A percentile compares a stretch with the other conserved stretches of the same genome.
These are phyloP conservation scores for Mitragyna speciosa DNA, from an alignment of 257 asterid genomes.

Conservation along the genomic window DNA sequence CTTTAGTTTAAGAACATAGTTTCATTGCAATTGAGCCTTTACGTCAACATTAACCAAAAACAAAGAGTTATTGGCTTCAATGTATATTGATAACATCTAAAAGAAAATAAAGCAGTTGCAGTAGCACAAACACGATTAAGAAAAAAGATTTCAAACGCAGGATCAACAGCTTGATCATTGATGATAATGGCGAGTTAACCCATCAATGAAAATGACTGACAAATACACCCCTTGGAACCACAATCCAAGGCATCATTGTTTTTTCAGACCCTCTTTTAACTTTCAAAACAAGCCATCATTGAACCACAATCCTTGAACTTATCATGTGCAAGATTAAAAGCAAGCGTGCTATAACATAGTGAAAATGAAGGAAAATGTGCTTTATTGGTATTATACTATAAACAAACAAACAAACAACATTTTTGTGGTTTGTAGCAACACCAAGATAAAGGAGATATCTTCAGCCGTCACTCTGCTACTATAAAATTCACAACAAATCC, in stretches of 20 bases:
- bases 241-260: neutral
- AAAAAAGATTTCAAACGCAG: no score
- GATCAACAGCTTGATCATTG: neutral
- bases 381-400: neutral
- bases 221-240: neutral
- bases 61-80: neutral
- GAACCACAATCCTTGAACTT: neutral
- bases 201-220: neutral
- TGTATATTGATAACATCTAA: no score
- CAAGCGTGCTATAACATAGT: neutral
- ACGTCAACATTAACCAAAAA: neutral
- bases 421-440: neutral
- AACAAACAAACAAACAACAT: slow-evolving; percentile 2
- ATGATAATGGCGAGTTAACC: neutral
- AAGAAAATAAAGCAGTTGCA: no score
- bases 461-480: neutral
- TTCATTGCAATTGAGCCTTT: neutral
- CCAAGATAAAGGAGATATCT: neutral
- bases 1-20: neutral
- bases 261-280: neutral
- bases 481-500: neutral
- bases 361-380: neutral
- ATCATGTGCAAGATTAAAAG: no score
- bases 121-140: no score
- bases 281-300: neutral